Conservation (phyloP, 2,329 filamentous ascomycete species). For the Claviceps sp. region DNA sequence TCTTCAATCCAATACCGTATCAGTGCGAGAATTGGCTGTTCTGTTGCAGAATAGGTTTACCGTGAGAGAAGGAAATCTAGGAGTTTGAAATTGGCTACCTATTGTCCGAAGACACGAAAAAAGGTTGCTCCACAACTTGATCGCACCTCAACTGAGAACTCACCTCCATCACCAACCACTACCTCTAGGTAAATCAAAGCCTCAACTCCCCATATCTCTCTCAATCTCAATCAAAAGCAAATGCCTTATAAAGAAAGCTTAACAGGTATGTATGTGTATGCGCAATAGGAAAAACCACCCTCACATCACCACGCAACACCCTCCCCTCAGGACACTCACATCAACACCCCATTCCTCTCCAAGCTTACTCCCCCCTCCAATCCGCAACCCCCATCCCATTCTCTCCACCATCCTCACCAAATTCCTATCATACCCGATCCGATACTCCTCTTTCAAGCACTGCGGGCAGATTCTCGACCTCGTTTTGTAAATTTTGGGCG, state of each 20-base stretch:
- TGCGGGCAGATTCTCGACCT: constrained; percentile 26
- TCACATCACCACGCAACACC: constrained; percentile 14
- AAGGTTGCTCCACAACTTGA: too few relatives aligned
- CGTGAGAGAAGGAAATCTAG: too few relatives aligned
- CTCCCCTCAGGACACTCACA: constrained; percentile 13
- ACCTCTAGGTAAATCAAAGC: too few relatives aligned
- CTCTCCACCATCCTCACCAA: constrained; percentile 30
- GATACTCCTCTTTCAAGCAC: constrained; percentile 19
- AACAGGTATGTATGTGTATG: too few relatives aligned
- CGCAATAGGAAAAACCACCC: neutral
- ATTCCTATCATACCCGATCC: constrained; percentile 33
- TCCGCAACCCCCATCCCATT: constrained; percentile 30
- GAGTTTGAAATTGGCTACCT: too few relatives aligned
- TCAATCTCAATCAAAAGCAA: neutral
- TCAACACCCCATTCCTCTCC: constrained; percentile 24
- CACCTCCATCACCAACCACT: too few relatives aligned
- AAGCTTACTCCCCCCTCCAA: constrained; percentile 30
- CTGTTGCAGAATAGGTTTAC: too few relatives aligned
- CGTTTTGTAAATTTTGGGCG: constrained; percentile 23
- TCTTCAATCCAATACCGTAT: too few relatives aligned
- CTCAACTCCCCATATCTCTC: too few relatives aligned
- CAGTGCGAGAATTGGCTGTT: too few relatives aligned
- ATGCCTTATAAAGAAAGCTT: neutral
- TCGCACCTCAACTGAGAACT: too few relatives aligned
- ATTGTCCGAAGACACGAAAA: too few relatives aligned